Percentiles rank a stretch among this genome's conserved stretches.
These are phyloP conservation scores for Saccharomycopsis sp. DNA, from an alignment of 805 yeast species.

Conservation along the genomic window DNA sequence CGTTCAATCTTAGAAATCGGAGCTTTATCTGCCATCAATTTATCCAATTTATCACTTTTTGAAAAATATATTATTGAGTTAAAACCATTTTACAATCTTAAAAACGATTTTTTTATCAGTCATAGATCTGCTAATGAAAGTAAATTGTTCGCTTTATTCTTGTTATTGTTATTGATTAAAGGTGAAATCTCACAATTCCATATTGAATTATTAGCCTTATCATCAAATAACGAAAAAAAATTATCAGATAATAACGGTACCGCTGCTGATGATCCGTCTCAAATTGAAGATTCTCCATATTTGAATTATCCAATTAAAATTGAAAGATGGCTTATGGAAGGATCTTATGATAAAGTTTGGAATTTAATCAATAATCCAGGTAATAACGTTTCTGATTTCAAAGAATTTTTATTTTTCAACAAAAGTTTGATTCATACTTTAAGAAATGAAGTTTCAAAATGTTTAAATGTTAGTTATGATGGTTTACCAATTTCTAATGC, in stretches of 20 bases:
- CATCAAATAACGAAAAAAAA: conserved; percentile 19
- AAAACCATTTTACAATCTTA: conserved; percentile 56
- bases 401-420: conserved; percentile 73
- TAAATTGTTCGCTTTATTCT: conserved; percentile 65
- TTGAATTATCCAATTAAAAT: conserved; percentile 78
- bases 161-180: conserved; percentile 67
- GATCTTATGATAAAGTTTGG: conserved; percentile 89
- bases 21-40: conserved; percentile 65
- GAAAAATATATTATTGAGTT: conserved; percentile 65
- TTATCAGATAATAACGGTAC: conserved; percentile 14
- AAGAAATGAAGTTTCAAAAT: conserved; percentile 75
- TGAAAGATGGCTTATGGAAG: conserved; percentile 93
- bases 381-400: conserved; percentile 33
- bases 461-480: conserved; percentile 70
- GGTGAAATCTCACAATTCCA: conserved; percentile 85
- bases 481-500: conserved; percentile 74
- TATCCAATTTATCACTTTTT: conserved; percentile 51
- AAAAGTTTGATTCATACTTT: conserved; percentile 68
- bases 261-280: conserved; percentile 25
- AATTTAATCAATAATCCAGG: conserved; percentile 48
- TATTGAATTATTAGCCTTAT: conserved; percentile 48
- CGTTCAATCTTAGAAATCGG: conserved; percentile 83
- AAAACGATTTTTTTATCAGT: conserved; percentile 26
- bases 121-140: conserved; percentile 48
- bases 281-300: conserved; percentile 57